These are phyloP conservation scores for Strobilomyces dryophilus DNA, from an alignment of 768 basidiomycete genomes.

Conservation along the genomic window DNA sequence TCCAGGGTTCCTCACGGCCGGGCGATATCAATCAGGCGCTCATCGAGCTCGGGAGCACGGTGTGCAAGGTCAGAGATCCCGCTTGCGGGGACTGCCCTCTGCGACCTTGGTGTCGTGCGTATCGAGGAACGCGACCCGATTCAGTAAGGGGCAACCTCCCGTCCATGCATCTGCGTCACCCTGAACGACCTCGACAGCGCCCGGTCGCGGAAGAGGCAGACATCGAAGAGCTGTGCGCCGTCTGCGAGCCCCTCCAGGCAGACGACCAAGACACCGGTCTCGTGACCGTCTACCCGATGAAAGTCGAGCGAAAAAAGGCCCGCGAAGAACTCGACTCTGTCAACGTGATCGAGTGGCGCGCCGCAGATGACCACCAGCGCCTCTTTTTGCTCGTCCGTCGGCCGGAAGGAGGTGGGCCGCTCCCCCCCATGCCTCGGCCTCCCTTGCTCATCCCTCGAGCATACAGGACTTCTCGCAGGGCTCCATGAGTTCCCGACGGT, in stretches of 20 bases:
- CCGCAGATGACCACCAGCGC: constrained; percentile 35
- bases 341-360: constrained; percentile 79
- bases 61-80: constrained; percentile 85
- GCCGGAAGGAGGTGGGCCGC: constrained; percentile 69
- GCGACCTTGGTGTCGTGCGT: constrained; percentile 63
- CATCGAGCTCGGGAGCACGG: constrained; percentile 91
- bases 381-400: constrained; percentile 77
- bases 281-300: constrained; percentile 87
- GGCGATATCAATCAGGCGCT: constrained; percentile 91
- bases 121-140: constrained; percentile 24
- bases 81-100: constrained; percentile 72
- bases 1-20: constrained; percentile 50
- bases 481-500: constrained; percentile 82
- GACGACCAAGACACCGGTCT: constrained; percentile 14
- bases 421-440: background rate
- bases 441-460: background rate
- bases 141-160: constrained; percentile 8
- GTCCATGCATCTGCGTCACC: background rate
- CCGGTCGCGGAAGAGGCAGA: constrained; percentile 36
- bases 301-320: constrained; percentile 73
- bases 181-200: background rate
- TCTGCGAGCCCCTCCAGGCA: constrained; percentile 58
- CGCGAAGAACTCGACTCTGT: constrained; percentile 84
- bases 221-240: constrained; percentile 71
- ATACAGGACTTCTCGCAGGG: constrained; percentile 81